Evolutionary conservation across 148 eudicot genomes (phyloP).

Genomic region (Vaccinium macrocarpon): DNA sequence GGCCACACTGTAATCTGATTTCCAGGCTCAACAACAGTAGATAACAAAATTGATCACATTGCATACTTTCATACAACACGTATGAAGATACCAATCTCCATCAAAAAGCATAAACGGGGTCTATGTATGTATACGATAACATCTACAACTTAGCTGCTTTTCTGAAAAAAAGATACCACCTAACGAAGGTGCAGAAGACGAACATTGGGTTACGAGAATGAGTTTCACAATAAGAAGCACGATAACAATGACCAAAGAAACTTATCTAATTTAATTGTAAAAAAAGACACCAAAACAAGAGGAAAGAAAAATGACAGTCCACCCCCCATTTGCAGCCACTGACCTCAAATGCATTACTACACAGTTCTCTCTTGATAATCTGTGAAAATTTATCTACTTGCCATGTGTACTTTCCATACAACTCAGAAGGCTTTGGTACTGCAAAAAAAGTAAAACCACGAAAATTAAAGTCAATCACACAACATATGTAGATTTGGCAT

Average conservation of each 20-base stretch:
- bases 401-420: conserved; percentile 84
- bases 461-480: background rate
- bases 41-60: background rate
- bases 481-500: background rate
- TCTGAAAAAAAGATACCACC: background rate
- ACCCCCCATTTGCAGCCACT: conserved; percentile 82
- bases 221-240: background rate
- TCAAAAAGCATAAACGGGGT: background rate
- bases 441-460: conserved; percentile 16
- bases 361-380: conserved; percentile 91
- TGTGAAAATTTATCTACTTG: conserved; percentile 80
- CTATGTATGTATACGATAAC: background rate
- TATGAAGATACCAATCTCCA: background rate
- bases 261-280: background rate
- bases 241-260: background rate
- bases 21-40: background rate
- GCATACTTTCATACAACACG: background rate
- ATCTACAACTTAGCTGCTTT: too few species aligned
- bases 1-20: background rate
- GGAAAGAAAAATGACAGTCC: background rate
- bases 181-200: background rate
- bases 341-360: conserved; percentile 83
- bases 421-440: conserved; percentile 78
- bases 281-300: background rate
- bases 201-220: background rate